Percentiles rank a stretch among this genome's conserved stretches.
phyloP scores from a whole-genome alignment of 352 stramenopile genomes.

The Phytophthora brassicae region DNA sequence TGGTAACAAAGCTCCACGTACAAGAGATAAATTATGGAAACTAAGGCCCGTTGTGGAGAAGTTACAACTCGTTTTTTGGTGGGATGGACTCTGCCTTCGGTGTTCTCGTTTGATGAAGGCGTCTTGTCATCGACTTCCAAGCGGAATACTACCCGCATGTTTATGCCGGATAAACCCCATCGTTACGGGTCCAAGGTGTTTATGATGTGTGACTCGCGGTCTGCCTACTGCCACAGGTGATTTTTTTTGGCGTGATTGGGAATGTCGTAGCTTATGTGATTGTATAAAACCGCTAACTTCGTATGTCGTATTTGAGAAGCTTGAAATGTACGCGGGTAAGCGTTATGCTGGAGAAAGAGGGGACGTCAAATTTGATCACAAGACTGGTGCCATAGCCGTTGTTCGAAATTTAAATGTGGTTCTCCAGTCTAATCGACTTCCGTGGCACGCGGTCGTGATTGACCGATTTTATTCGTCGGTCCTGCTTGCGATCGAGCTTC shows the following conservation, averaged over 20 bases:
- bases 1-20: background rate
- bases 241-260: background rate
- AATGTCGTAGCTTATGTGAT: conserved; percentile 1
- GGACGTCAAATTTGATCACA: background rate
- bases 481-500: conserved; percentile 17
- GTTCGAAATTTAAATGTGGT: conserved; percentile 17
- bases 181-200: conserved; percentile 24
- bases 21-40: conserved; percentile 27
- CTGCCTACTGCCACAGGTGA: conserved; percentile 8
- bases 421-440: background rate
- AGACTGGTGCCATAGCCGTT: conserved; percentile 8
- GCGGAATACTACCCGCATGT: conserved; percentile 34
- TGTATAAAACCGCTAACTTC: background rate
- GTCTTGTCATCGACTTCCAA: conserved; percentile 23
- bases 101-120: conserved; percentile 35
- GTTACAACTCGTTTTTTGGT: conserved; percentile 4
- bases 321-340: conserved; percentile 8
- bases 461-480: conserved; percentile 33
- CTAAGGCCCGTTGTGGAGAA: conserved; percentile 8
- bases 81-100: conserved; percentile 6
- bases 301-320: conserved; percentile 2
- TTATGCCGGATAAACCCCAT: conserved; percentile 25
- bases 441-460: conserved; percentile 12
- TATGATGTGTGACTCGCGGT: conserved; percentile 15
- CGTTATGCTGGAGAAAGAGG: background rate